Percentiles rank a stretch among this genome's conserved stretches.
Conservation (phyloP, 2,329 filamentous ascomycete species). For the Penicillium sp. region DNA sequence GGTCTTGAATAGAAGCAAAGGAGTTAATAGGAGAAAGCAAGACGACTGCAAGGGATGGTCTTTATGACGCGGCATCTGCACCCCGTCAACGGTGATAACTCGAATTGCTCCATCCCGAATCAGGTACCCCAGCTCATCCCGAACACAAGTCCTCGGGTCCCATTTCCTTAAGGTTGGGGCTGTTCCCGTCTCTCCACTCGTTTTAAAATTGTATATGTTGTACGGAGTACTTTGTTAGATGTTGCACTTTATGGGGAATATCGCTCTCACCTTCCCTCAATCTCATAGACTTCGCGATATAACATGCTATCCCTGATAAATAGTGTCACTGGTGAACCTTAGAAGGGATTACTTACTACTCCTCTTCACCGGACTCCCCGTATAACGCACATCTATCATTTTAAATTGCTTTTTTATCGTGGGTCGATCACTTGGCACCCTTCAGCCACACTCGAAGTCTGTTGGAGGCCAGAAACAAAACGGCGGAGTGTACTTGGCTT, state of each 20-base stretch:
- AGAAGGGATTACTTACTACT: background rate
- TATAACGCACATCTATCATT: background rate
- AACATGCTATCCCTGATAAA: background rate
- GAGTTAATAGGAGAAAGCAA: background rate
- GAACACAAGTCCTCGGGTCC: slow-evolving; percentile 4
- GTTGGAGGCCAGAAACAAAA: slow-evolving; percentile 6
- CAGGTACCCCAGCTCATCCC: slow-evolving; percentile 1
- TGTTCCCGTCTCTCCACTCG: slow-evolving; percentile 11
- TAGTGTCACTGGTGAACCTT: background rate
- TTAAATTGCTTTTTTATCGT: slow-evolving; percentile 5
- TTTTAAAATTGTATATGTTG: background rate
- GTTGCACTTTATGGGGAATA: background rate
- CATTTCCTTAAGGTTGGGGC: slow-evolving; percentile 13
- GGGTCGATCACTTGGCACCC: background rate
- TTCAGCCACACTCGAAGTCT: slow-evolving; percentile 9
- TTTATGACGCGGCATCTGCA: slow-evolving; percentile 5
- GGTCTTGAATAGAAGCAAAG: background rate
- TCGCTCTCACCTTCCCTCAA: background rate
- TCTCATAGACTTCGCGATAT: background rate
- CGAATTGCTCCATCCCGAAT: background rate
- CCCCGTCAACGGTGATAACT: background rate
- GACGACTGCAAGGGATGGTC: slow-evolving; percentile 4
- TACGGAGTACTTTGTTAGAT: background rate
- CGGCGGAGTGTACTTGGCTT: background rate
- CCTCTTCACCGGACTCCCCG: background rate